Evolutionary conservation across 2,329 filamentous ascomycete genomes (phyloP), one percentile per base, ranked within the genome.

Genomic region (Phialophora macrospora): DNA sequence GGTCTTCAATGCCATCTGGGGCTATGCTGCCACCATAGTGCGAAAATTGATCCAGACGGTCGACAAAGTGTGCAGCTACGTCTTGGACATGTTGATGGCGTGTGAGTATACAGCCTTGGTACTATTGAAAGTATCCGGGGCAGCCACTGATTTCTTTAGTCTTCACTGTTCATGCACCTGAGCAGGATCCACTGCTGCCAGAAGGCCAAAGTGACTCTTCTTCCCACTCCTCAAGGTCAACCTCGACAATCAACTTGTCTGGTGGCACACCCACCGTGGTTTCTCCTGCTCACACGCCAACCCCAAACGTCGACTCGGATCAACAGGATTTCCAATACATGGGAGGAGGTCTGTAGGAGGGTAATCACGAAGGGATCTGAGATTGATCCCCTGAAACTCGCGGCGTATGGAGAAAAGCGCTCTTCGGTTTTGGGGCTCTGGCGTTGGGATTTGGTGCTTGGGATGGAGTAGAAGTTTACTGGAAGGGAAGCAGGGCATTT

Each of bases 71-170:
- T 64, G 51, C 24, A 41, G 51, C 22, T 20, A 20, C 34, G 48
- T 58, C 24, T 24, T 60, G 24, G n/a, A 34, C 26, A 22, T 46
- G 22, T 48, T 55, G 9, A 22, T 54, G 28, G 26, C 22, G 11
- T 55, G 64, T 66, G 30, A 66, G 60, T 66, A 34, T 56, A 52
- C 60, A 26, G 44, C 49, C 41, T 38, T 4, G n/a, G 32, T 46
- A 22, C 20, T n/a, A 20, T 11, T 22, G 32, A n/a, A n/a, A 11
- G 22, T 17, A 28, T n/a, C 55, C 34, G 9, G 6, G 30, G 20
- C 55, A 11, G 8, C 32, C n/a, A 32, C 60, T 62, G 41, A 65
- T 51, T 24, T 22, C 5, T 14, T 3, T 44, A 62, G 58, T 54
- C 20, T 48, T 44, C 44, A 32, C 30, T 4, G 32, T 20, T 32